phyloP scores from a whole-genome alignment of 2,329 filamentous ascomycete species.

The Claviceps maximensis region DNA sequence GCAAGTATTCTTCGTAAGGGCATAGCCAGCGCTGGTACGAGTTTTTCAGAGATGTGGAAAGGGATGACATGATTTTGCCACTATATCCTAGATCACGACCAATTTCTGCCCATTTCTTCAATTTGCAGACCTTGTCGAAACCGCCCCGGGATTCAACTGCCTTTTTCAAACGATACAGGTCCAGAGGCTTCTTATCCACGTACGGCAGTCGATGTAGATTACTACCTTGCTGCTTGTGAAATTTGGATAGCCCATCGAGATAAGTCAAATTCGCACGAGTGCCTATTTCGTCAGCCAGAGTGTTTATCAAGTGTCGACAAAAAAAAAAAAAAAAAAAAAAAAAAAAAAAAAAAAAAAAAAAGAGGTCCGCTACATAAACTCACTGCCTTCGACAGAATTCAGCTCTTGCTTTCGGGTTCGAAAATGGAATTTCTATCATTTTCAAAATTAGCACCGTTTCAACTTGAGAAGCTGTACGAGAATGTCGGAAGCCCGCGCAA shows the following conservation, averaged over 20 bases:
- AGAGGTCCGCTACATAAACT: constrained; percentile 15
- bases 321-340: neutral
- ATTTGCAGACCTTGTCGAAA: constrained; percentile 92
- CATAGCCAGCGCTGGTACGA: constrained; percentile 95
- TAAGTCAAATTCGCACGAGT: constrained; percentile 94
- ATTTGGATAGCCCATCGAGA: constrained; percentile 86
- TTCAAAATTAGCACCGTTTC: neutral
- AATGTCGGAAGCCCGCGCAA: constrained; percentile 4
- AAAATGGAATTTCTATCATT: constrained; percentile 77
- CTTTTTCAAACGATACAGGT: constrained; percentile 92
- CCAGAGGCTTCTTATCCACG: constrained; percentile 92
- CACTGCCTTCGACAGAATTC: constrained; percentile 97
- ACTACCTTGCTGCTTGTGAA: constrained; percentile 91
- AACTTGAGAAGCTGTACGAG: neutral
- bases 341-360: neutral
- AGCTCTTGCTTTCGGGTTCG: constrained; percentile 90
- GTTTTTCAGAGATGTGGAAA: constrained; percentile 96
- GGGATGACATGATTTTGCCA: constrained; percentile 98
- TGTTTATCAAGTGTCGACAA: neutral
- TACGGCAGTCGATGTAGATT: constrained; percentile 90
- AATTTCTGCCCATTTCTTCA: constrained; percentile 98
- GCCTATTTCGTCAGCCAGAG: constrained; percentile 34
- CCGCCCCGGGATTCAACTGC: constrained; percentile 89
- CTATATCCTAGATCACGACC: constrained; percentile 93
- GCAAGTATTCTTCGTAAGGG: constrained; percentile 90